Evolutionary conservation across 2,329 filamentous ascomycete species (phyloP), one percentile per base, ranked within the genome.

Genomic region (Ceratocystis diversiconidia): DNA sequence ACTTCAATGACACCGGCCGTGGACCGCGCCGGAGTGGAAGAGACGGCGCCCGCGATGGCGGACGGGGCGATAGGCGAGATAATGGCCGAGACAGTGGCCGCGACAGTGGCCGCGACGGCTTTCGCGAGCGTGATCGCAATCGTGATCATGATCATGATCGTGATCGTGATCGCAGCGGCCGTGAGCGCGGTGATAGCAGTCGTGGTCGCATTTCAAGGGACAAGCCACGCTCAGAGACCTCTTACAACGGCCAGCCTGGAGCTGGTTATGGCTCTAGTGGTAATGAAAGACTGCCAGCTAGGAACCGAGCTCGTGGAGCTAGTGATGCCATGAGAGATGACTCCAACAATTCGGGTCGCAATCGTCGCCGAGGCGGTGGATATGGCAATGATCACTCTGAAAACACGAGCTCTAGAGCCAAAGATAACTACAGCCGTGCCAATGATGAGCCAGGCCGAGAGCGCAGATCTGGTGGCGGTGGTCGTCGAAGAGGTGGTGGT

Each of bases 401-500:
- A 17, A 22, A 48, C 19, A 46, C n/a, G 41, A 25, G 50, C 7
- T 28, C 43, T 5, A 41, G 17, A 4, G 15, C 25, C 25, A 50
- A 62, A 12, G 52, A 57, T 17, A 17, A 30, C 52, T 57, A 57
- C 30, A 32, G 15, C 10, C 52, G 12, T 30, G 43, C 41, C 8
- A 41, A 28, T 22, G 63, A 64, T 19, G 46, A 48, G 7, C 43
- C 30, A 2, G 19, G 63, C 36, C 36, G 55, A 5, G 48, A 59
- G 41, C 63, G 63, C 10, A 46, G 63, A 59, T 19, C 36, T 48
- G 63, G 48, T 41, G 62, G 62, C 17, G 63, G 63, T 22, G 28
- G 62, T 28, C 36, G 63, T 28, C 12, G 62, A 8, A 52, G 62
- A n/a, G 62, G 62, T 28, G n/a, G 62, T 41, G 50, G 63, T 25